phyloP scores from a whole-genome alignment of 2,329 filamentous ascomycete species.

The Arachnomyces sp. region DNA sequence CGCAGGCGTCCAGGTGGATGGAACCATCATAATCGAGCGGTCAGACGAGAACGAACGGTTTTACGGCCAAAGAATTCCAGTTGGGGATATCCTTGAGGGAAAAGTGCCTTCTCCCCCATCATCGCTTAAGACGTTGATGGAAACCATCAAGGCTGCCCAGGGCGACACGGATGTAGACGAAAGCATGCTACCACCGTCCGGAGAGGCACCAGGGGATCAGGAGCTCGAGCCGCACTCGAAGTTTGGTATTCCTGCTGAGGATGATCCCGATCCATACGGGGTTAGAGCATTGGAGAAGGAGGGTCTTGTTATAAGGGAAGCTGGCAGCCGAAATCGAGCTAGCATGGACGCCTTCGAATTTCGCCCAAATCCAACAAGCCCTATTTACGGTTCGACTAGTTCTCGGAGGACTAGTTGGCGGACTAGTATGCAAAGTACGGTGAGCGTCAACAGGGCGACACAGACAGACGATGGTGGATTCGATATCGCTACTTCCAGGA shows the following conservation, averaged over 20 bases:
- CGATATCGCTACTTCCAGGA: background rate
- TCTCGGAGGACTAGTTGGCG: constrained; percentile 56
- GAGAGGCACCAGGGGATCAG: constrained; percentile 69
- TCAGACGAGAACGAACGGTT: constrained; percentile 84
- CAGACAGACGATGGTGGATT: constrained; percentile 55
- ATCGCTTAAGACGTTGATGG: constrained; percentile 57
- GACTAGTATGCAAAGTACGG: constrained; percentile 60
- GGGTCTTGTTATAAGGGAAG: constrained; percentile 82
- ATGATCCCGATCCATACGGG: constrained; percentile 88
- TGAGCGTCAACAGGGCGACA: constrained; percentile 54
- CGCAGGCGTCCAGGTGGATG: constrained; percentile 77
- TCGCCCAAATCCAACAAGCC: constrained; percentile 67
- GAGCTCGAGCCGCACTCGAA: constrained; percentile 45
- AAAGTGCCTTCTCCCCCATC: constrained; percentile 52
- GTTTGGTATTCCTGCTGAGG: constrained; percentile 70
- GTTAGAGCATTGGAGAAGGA: constrained; percentile 85
- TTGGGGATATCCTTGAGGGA: constrained; percentile 56
- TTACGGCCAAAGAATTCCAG: constrained; percentile 61
- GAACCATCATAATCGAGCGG: constrained; percentile 76
- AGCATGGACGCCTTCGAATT: constrained; percentile 77
- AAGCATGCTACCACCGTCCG: constrained; percentile 55
- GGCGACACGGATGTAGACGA: constrained; percentile 70
- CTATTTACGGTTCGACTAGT: constrained; percentile 50
- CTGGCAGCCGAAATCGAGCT: constrained; percentile 68
- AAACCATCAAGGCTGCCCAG: constrained; percentile 82